Conservation (phyloP, 129 eudicot genomes). For the Silybum marianum region DNA sequence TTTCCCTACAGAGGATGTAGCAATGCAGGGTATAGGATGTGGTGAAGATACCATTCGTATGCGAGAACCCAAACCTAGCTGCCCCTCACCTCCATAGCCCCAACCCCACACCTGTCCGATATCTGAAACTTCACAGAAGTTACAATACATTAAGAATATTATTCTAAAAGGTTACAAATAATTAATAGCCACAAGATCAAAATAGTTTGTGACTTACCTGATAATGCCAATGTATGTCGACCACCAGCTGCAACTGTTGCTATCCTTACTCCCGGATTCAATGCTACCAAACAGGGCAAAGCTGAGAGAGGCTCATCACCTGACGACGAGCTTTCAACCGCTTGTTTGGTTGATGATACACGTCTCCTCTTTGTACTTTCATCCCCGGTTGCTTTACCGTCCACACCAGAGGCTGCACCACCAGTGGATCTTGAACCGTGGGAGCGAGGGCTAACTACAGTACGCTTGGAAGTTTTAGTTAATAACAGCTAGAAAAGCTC, state of each 20-base stretch:
- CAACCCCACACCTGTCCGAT: slow-evolving; percentile 99
- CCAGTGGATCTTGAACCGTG: slow-evolving; percentile 61
- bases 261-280: slow-evolving; percentile 82
- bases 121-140: slow-evolving; percentile 67
- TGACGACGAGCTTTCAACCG: slow-evolving; percentile 76
- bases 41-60: slow-evolving; percentile 98
- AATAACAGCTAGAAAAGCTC: background rate
- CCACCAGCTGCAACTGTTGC: slow-evolving; percentile 97
- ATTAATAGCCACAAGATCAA: background rate
- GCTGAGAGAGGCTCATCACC: slow-evolving; percentile 82
- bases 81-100: slow-evolving; percentile 99
- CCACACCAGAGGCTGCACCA: slow-evolving; percentile 46
- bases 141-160: slow-evolving; percentile 22
- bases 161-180: background rate
- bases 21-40: slow-evolving; percentile 92
- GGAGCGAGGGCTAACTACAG: slow-evolving; percentile 76
- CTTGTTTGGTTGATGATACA: slow-evolving; percentile 71
- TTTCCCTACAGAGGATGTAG: slow-evolving; percentile 56
- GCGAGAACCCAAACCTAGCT: slow-evolving; percentile 89
- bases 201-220: slow-evolving; percentile 48
- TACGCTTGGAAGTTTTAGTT: slow-evolving; percentile 2
- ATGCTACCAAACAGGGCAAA: slow-evolving; percentile 81
- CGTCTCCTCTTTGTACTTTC: slow-evolving; percentile 79
- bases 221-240: slow-evolving; percentile 84
- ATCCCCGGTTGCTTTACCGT: slow-evolving; percentile 63